Evolutionary conservation across 1,284 basidiomycete species (phyloP), one percentile per base, ranked within the genome.

Genomic region (Fomitopsis palustris): DNA sequence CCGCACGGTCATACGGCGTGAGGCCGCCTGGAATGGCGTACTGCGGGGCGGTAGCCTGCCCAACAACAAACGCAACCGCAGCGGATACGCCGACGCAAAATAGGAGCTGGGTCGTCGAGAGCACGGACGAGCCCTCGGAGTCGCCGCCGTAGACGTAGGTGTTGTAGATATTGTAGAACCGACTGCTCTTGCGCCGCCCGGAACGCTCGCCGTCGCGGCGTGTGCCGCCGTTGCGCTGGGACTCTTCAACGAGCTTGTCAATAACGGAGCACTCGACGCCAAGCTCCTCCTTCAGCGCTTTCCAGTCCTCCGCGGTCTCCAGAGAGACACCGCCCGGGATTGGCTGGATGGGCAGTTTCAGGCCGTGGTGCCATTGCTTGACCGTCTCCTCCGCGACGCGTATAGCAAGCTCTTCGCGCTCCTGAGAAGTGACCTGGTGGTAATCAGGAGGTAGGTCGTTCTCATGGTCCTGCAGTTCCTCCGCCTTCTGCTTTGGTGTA

Each of bases 151-250:
- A 89, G 42, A 90, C 82, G 64, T 90, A 91, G 14, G 88, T 90
- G 73, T 91, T 91, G 72, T 92, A 91, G 69, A 92, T 88, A 72
- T 91, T 92, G 76, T 88, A 91, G 71, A 92, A 90, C 45, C 84
- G 78, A 56, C 76, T 79, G 61, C 64, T 64, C 61, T 63, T 64
- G 47, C 77, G 73, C 33, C 77, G 72, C 38, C 54, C 72, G 59
- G 43, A 59, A 58, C 60, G 39, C 59, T 73, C 75, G 39, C 67
- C 68, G 58, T 75, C 75, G 59, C 69, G 69, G 62, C 58, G 77
- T 61, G 57, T 72, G 59, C 68, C 66, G n/a, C 75, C 72, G 4
- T 72, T 75, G 63, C 75, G 78, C 17, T 72, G 70, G 6, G 85
- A 86, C 56, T 76, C 67, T 74, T 79, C 82, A 60, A 93, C 74